Base-by-base conservation (phyloP, 768 basidiomycete species). In the Podaxis sp. region DNA sequence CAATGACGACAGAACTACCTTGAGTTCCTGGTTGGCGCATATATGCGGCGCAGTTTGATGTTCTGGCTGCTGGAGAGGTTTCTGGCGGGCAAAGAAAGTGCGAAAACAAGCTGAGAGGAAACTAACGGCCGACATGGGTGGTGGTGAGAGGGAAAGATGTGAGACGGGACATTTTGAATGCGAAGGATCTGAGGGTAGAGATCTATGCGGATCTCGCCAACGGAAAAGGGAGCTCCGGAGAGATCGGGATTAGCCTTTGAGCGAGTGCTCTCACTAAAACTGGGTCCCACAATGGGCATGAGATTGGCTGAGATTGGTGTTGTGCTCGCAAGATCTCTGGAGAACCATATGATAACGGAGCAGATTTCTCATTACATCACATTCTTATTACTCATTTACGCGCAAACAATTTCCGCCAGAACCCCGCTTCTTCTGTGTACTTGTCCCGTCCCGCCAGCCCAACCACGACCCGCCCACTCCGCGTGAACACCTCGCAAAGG, bases 361-460 rank as follows among this genome's bases (percentile, higher is more conserved):
- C 47, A 55, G 25, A 41, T 22, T 57, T 37, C 55, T 29, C 38
- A 50, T 59, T 59, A 43, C 40, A 53, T 53, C 52, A 60, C 50
- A 24, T 27, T 15, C 47, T 36, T 55, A 40, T 40, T 36, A 38
- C 11, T 38, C 36, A 55, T 8, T 40, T 55, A 37, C 61, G 51
- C 24, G 74, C 55, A 60, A 67, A 69, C 43, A 81, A 57, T 65
- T 73, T 76, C 65, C 77, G 68, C 81, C 80, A 81, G 51, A 82
- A 73, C 5, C 79, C 76, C 50, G 66, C 63, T 47, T 71, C 68
- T 33, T 69, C 66, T 24, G 70, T 64, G 40, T 73, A 74, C 17
- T 63, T 74, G 64, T 84, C 82, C 59, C 69, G 67, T 12, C 77
- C 79, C 55, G 74, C 74, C 54, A 83, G 62, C 27, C 82, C 81